Evolutionary conservation across 2,329 filamentous ascomycete species (phyloP).

Genomic region (Trichothecium roseum): DNA sequence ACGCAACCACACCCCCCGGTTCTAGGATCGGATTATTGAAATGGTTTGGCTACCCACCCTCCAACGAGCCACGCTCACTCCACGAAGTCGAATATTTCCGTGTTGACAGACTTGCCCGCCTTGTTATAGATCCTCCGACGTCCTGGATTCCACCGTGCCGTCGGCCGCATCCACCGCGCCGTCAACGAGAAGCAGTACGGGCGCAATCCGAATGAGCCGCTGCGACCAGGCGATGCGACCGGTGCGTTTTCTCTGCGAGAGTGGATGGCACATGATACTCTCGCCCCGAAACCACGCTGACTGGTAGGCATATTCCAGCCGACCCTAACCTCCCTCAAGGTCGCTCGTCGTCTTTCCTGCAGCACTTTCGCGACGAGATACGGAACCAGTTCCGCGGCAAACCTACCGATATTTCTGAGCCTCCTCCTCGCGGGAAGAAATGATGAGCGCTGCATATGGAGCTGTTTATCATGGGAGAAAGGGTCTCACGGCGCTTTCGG

Average conservation of each 20-base stretch:
- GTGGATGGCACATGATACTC: not conserved
- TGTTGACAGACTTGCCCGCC: slow-evolving; percentile 7
- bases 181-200: slow-evolving; percentile 39
- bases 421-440: too few relatives aligned
- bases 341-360: slow-evolving; percentile 24
- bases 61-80: not conserved
- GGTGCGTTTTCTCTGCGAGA: slow-evolving; percentile 16
- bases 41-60: slow-evolving; percentile 13
- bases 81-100: not conserved
- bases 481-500: too few relatives aligned
- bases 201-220: slow-evolving; percentile 37
- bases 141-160: slow-evolving; percentile 40
- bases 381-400: slow-evolving; percentile 37
- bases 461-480: too few relatives aligned
- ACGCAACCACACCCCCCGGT: not conserved
- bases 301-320: slow-evolving; percentile 10
- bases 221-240: slow-evolving; percentile 42
- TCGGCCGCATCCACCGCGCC: slow-evolving; percentile 39
- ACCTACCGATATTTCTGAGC: slow-evolving; percentile 20
- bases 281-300: not conserved
- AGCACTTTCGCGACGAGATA: slow-evolving; percentile 39
- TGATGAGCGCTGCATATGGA: too few relatives aligned
- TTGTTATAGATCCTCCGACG: slow-evolving; percentile 34
- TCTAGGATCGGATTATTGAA: slow-evolving; percentile 21
- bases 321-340: slow-evolving; percentile 17